Base-by-base conservation (phyloP, 768 basidiomycete species). In the Porpolomopsis calyptriformis region DNA sequence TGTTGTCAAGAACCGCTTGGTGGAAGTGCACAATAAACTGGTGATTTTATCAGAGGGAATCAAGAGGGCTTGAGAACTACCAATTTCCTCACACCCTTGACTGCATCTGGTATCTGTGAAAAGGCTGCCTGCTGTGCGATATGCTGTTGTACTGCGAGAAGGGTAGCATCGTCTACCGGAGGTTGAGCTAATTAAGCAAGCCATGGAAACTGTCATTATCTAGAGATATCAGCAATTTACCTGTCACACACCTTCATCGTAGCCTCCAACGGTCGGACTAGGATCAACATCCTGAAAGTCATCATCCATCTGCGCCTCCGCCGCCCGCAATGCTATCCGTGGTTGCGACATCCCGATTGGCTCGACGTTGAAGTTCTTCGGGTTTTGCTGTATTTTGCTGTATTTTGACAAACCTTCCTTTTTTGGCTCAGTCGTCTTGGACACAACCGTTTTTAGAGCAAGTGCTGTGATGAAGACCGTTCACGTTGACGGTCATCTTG, bases 1-100 rank as follows among this genome's bases (percentile, higher is more conserved):
- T 94, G 61, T 93, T 91, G 36, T 90, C 80, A 42, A 85, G 70
- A 27, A 97, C 87, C 18, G 92, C 85, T 73, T 94, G 80, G 59
- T 94, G 87, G 64, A 98, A 96, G 56, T 89, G 87, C 4, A 94
- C 79, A 57, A 98, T 85, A 69, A 97, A 98, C 87, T 94, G 50
- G 16, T 42, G 35, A 8, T 24, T 10, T 40, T 37, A 43, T 51
- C 38, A 52, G 53, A 48, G 52, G 37, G 40, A 31, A 29, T 38
- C 22, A 43, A 37, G 16, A 40, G n/a, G n/a, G n/a, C n/a, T 39
- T 48, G 25, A 52, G 27, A 26, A 37, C 42, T n/a, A 47, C 37
- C 46, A 25, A 43, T 37, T 18, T 38, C 73, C 76, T 62, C 57
- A 88, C 89, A 51, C 80, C 79, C 70, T 91, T 93, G 46, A 92